Conservation (phyloP, 495 filamentous ascomycete genomes). For the Penicillium ucsense region DNA sequence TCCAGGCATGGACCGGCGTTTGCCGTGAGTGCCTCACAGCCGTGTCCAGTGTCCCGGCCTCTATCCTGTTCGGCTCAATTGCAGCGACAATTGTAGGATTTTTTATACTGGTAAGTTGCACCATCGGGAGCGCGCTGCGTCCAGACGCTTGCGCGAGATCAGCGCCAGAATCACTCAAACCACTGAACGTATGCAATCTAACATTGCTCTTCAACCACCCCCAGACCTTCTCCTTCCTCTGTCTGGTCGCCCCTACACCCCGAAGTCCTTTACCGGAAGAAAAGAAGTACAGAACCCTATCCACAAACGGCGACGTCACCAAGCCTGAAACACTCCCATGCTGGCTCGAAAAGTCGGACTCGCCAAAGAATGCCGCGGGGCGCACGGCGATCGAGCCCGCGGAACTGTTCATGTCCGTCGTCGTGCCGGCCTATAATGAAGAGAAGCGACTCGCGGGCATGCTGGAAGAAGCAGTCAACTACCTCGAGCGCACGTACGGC, state of each 20-base stretch:
- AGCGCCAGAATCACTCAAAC: not conserved
- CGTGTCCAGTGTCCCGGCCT: slow-evolving; percentile 20
- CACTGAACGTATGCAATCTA: not conserved
- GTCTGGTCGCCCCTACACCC: slow-evolving; percentile 69
- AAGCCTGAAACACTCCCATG: slow-evolving; percentile 58
- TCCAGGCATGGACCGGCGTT: slow-evolving; percentile 19
- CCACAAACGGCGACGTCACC: slow-evolving; percentile 51
- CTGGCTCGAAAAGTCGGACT: slow-evolving; percentile 67
- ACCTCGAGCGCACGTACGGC: slow-evolving; percentile 67
- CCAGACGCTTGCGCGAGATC: not conserved
- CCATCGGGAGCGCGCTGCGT: not conserved
- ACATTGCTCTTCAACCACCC: slow-evolving; percentile 1
- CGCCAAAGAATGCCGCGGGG: slow-evolving; percentile 26
- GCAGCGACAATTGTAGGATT: slow-evolving; percentile 23
- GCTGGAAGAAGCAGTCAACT: slow-evolving; percentile 83
- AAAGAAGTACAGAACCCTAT: slow-evolving; percentile 72
- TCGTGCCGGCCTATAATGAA: slow-evolving; percentile 95
- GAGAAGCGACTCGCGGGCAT: slow-evolving; percentile 70
- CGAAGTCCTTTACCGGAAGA: slow-evolving; percentile 67
- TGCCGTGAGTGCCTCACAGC: slow-evolving; percentile 27
- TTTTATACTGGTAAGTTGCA: slow-evolving; percentile 28
- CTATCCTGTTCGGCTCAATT: slow-evolving; percentile 21
- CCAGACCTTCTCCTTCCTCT: slow-evolving; percentile 62
- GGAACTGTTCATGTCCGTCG: slow-evolving; percentile 68
- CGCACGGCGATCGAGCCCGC: slow-evolving; percentile 34